These are phyloP conservation scores for Phanerodontia chrysosporium DNA, from an alignment of 768 basidiomycete species.

Conservation along the genomic window DNA sequence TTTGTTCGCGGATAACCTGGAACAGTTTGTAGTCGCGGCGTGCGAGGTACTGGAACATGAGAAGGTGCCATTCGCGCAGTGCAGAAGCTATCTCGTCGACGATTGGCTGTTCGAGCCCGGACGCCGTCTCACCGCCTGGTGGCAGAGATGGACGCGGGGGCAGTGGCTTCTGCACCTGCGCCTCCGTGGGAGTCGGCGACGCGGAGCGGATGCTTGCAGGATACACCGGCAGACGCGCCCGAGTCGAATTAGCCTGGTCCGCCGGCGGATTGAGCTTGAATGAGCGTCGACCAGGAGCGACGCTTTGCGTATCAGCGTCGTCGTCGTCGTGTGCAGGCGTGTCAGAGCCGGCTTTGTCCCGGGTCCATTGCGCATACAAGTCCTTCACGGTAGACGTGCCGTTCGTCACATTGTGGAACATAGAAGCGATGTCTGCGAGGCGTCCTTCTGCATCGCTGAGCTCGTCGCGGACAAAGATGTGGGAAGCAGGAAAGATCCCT, in stretches of 20 bases:
- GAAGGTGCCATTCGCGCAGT: conserved; percentile 89
- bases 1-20: conserved; percentile 78
- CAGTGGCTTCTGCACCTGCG: conserved; percentile 63
- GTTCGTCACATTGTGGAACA: conserved; percentile 45
- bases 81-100: conserved; percentile 98
- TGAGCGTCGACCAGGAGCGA: conserved; percentile 39
- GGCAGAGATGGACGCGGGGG: conserved; percentile 94
- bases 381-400: conserved; percentile 20
- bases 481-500: conserved; percentile 89
- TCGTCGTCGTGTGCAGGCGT: conserved; percentile 64
- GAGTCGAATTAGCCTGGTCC: conserved; percentile 69
- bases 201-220: conserved; percentile 62
- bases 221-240: conserved; percentile 70
- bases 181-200: conserved; percentile 63
- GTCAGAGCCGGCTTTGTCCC: conserved; percentile 36
- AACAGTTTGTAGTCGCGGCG: conserved; percentile 88
- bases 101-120: conserved; percentile 81
- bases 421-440: conserved; percentile 68
- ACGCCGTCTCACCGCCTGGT: conserved; percentile 88
- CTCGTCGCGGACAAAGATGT: conserved; percentile 83
- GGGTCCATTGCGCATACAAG: conserved; percentile 18
- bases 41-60: conserved; percentile 89
- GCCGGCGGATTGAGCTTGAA: conserved; percentile 72
- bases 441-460: conserved; percentile 84
- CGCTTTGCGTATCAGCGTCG: conserved; percentile 23